These are phyloP conservation scores for Salix suchowensis DNA, from an alignment of 345 rosid species.

Conservation along the genomic window DNA sequence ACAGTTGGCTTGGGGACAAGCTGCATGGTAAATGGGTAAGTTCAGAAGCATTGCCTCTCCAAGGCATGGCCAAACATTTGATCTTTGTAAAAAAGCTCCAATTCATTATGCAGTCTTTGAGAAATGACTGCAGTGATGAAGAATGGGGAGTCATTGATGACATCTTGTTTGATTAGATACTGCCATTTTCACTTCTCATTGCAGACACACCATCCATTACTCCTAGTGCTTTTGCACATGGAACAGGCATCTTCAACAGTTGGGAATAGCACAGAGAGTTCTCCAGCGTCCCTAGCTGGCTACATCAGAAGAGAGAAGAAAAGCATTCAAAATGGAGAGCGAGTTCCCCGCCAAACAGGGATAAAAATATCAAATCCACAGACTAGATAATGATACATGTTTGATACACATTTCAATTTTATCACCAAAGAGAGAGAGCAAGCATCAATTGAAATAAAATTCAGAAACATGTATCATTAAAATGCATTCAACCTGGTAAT, in stretches of 20 bases:
- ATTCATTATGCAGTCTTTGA: not conserved
- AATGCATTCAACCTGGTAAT: not conserved
- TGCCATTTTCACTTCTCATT: constrained; percentile 3
- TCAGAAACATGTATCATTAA: not conserved
- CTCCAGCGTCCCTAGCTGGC: not conserved
- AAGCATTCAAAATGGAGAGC: not conserved
- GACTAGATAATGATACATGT: not conserved
- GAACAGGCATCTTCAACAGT: not conserved
- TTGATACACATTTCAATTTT: not conserved
- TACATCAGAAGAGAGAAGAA: not conserved
- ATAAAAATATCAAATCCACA: not conserved
- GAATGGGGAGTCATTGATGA: not conserved
- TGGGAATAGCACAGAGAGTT: not conserved
- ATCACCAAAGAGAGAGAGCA: not conserved
- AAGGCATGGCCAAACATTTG: not conserved
- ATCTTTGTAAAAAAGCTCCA: not conserved
- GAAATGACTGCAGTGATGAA: not conserved
- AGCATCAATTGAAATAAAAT: not conserved
- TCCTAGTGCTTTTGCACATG: not conserved
- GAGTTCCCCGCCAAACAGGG: not conserved
- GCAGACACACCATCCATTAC: not conserved
- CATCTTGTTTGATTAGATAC: not conserved
- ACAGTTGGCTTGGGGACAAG: not conserved
- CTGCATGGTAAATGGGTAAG: not conserved
- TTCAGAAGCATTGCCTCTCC: not conserved